These are phyloP conservation scores for Sungouiella blattae DNA, from an alignment of 805 yeast genomes.

Conservation along the genomic window DNA sequence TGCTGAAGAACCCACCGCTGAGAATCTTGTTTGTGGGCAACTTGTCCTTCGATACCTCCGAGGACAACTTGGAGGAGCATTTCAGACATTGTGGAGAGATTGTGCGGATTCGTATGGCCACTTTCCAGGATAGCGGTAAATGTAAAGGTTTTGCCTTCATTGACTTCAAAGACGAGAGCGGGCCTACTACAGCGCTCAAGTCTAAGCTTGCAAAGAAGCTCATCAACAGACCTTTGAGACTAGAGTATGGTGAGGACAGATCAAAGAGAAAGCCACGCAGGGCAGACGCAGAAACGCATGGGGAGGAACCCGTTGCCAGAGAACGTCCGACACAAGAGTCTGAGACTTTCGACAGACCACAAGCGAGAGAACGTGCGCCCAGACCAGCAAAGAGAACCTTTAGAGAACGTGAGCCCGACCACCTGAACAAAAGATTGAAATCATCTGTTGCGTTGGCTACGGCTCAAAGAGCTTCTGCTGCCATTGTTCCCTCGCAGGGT, in stretches of 20 bases:
- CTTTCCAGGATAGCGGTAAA: conserved; percentile 94
- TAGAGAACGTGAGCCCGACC: conserved; percentile 10
- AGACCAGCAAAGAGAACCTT: conserved; percentile 12
- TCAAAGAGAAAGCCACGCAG: conserved; percentile 63
- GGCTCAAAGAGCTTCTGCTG: conserved; percentile 86
- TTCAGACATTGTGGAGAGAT: conserved; percentile 93
- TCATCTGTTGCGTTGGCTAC: conserved; percentile 84
- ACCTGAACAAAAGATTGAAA: conserved; percentile 48
- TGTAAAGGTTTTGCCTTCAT: conserved; percentile 96
- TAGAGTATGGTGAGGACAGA: conserved; percentile 95
- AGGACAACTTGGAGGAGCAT: conserved; percentile 70
- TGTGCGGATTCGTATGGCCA: conserved; percentile 84
- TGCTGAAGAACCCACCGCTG: conserved; percentile 81
- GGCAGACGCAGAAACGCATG: conserved; percentile 22
- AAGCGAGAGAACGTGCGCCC: conserved; percentile 6
- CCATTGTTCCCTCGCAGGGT: conserved; percentile 87
- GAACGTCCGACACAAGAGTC: conserved; percentile 5
- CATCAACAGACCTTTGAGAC: conserved; percentile 70
- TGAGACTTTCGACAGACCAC: conserved; percentile 13
- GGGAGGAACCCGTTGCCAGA: conserved; percentile 3
- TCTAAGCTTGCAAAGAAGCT: conserved; percentile 64
- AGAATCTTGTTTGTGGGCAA: conserved; percentile 90
- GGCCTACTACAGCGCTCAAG: conserved; percentile 78
- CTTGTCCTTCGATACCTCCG: conserved; percentile 85
- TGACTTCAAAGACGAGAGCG: conserved; percentile 76